phyloP scores from a whole-genome alignment of 169 alveolate species.

The Eimeria maxima region DNA sequence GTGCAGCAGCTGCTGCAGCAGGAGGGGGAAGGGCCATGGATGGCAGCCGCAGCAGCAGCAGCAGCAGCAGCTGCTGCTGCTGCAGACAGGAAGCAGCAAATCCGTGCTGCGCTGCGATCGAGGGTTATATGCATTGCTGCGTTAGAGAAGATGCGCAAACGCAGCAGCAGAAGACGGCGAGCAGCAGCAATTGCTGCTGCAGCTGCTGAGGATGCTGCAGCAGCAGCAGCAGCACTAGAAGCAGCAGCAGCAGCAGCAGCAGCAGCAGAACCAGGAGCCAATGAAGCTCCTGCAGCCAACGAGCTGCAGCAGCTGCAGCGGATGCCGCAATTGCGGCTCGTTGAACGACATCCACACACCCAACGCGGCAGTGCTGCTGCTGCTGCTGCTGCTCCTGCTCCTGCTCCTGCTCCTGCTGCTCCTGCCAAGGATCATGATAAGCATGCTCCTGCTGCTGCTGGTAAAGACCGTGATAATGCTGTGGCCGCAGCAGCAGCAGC shows the following conservation, averaged over 20 bases:
- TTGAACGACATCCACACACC: neutral
- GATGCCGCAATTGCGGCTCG: slow-evolving; percentile 40
- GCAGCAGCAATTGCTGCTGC: slow-evolving; percentile 34
- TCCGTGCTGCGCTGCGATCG: slow-evolving; percentile 40
- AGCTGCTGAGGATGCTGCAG: neutral
- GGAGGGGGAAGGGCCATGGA: slow-evolving; percentile 55
- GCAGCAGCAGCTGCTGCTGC: slow-evolving; percentile 60
- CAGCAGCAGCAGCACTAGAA: too few relatives aligned
- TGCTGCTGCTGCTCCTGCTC: neutral
- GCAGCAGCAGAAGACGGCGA: slow-evolving; percentile 27
- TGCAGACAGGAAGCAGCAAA: slow-evolving; percentile 56
- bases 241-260: slow-evolving; percentile 26
- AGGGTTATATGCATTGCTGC: slow-evolving; percentile 46
- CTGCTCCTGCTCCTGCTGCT: neutral
- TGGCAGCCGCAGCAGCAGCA: slow-evolving; percentile 49
- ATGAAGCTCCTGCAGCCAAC: neutral
- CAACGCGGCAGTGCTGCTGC: neutral
- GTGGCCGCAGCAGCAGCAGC: neutral
- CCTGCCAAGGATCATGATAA: neutral
- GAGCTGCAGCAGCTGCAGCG: slow-evolving; percentile 50
- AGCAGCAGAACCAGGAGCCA: slow-evolving; percentile 22
- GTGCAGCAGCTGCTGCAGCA: slow-evolving; percentile 76
- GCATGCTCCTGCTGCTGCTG: too few relatives aligned
- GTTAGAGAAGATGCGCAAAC: slow-evolving; percentile 26
- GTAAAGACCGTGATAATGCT: too few relatives aligned